These are phyloP conservation scores for Boletus huronensis DNA, from an alignment of 768 basidiomycete species.

Conservation along the genomic window DNA sequence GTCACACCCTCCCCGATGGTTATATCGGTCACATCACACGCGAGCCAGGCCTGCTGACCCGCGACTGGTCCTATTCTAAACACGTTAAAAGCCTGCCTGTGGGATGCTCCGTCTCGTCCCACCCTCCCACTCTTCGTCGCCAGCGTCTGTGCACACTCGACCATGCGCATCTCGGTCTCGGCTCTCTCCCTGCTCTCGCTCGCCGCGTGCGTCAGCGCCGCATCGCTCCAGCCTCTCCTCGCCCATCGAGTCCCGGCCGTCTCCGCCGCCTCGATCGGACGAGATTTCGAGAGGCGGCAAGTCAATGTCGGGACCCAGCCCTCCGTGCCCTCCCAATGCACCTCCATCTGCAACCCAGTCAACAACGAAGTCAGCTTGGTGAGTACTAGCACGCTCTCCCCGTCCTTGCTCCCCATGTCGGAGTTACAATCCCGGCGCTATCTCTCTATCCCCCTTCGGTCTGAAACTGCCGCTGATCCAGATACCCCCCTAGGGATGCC, in stretches of 20 bases:
- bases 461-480: not conserved
- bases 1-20: too few species aligned
- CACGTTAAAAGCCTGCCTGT: not conserved
- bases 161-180: conserved; percentile 14
- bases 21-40: too few species aligned
- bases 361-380: conserved; percentile 24
- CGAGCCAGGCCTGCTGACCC: not conserved
- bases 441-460: not conserved
- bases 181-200: conserved; percentile 1
- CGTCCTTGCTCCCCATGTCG: not conserved
- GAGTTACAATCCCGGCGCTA: conserved; percentile 1
- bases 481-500: conserved; percentile 34
- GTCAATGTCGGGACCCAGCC: conserved; percentile 8
- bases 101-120: not conserved
- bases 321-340: conserved; percentile 23
- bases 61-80: not conserved
- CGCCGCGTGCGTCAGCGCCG: not conserved
- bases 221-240: conserved; percentile 3
- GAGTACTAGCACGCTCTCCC: not conserved
- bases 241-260: not conserved
- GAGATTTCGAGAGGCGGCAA: conserved; percentile 14
- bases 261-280: conserved; percentile 1
- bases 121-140: too few species aligned
- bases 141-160: too few species aligned
- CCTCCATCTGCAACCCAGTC: conserved; percentile 22